These are phyloP conservation scores for Neurospora pannonica DNA, from an alignment of 495 filamentous ascomycete genomes.

Conservation along the genomic window DNA sequence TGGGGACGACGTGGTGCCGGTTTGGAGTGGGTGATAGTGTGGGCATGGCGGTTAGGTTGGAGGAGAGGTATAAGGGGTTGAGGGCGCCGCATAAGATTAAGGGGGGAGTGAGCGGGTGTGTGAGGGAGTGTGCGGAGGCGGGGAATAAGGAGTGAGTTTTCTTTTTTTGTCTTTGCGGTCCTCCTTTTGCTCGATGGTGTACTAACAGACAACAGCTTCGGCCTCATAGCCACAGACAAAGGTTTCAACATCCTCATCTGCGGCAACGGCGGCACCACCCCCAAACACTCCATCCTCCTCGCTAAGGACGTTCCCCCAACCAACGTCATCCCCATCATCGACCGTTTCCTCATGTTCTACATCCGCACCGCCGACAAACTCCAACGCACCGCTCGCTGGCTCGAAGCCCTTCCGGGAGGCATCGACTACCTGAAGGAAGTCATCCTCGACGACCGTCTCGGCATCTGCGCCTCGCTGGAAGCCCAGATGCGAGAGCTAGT, in stretches of 20 bases:
- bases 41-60: conserved; percentile 88
- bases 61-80: conserved; percentile 92
- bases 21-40: conserved; percentile 93
- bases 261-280: conserved; percentile 88
- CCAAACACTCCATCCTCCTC: conserved; percentile 76
- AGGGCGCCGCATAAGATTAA: conserved; percentile 91
- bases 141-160: conserved; percentile 79
- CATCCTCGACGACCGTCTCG: conserved; percentile 79
- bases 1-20: conserved; percentile 90
- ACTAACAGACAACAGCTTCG: conserved; percentile 50
- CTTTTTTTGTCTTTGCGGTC: not conserved
- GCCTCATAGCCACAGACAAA: conserved; percentile 88
- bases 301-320: conserved; percentile 84
- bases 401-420: conserved; percentile 80
- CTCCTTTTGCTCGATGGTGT: conserved; percentile 1
- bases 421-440: conserved; percentile 79
- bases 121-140: conserved; percentile 90
- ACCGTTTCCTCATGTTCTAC: conserved; percentile 93
- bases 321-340: conserved; percentile 76
- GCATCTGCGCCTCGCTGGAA: conserved; percentile 79
- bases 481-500: conserved; percentile 85
- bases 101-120: conserved; percentile 84
- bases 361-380: conserved; percentile 94
- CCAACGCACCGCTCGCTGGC: conserved; percentile 87
- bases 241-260: conserved; percentile 93